Conservation (phyloP, 331 rosid species). For the Pyrus hybrid region DNA sequence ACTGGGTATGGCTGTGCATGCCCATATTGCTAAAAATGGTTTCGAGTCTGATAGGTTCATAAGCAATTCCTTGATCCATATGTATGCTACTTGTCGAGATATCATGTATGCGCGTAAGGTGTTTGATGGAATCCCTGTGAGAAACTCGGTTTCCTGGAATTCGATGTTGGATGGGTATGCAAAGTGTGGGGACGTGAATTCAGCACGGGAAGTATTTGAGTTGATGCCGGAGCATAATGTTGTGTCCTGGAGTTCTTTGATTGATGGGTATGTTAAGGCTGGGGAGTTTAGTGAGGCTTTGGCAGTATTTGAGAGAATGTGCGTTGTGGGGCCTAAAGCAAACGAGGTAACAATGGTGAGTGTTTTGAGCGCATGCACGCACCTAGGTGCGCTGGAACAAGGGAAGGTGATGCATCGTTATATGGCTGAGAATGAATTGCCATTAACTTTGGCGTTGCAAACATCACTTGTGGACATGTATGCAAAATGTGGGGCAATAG, state of each 20-base stretch:
- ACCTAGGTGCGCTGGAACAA: constrained; percentile 59
- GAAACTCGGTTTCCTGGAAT: constrained; percentile 77
- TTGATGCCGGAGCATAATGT: constrained; percentile 61
- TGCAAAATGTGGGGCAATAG: constrained; percentile 78
- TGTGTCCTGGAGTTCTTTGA: constrained; percentile 83
- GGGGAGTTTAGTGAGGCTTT: constrained; percentile 65
- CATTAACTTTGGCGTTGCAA: constrained; percentile 42
- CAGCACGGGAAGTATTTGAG: constrained; percentile 57
- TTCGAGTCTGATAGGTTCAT: constrained; percentile 53
- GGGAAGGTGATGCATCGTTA: constrained; percentile 49
- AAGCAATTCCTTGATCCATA: constrained; percentile 67
- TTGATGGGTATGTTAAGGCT: constrained; percentile 74
- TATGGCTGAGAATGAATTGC: constrained; percentile 40
- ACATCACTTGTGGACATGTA: constrained; percentile 90
- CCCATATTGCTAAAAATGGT: constrained; percentile 53
- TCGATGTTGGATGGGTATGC: constrained; percentile 81
- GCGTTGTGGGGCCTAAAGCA: constrained; percentile 41
- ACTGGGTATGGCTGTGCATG: constrained; percentile 60
- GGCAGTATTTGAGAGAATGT: constrained; percentile 58
- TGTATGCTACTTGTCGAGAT: constrained; percentile 68
- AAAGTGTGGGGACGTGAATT: constrained; percentile 53
- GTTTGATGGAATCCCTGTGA: constrained; percentile 42
- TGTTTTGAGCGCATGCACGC: constrained; percentile 62
- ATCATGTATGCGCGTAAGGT: constrained; percentile 46
- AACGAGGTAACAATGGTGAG: constrained; percentile 95